Evolutionary conservation across 2,329 filamentous ascomycete species (phyloP).

Genomic region (Stachybotrys elegans): DNA sequence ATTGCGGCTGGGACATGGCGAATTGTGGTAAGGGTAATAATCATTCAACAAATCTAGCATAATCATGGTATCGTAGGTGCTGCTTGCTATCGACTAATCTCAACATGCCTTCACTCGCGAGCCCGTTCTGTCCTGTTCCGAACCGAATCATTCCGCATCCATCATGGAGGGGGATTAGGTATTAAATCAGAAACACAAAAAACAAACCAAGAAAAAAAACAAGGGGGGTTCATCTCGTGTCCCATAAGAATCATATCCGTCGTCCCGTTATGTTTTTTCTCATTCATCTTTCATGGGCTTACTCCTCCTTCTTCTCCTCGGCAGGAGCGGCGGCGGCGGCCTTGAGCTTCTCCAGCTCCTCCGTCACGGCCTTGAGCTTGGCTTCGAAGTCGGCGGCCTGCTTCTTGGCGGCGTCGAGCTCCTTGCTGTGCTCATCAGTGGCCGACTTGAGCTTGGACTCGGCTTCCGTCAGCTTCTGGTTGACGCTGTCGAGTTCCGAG

Average conservation of each 20-base stretch:
- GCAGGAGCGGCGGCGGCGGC: too few relatives aligned
- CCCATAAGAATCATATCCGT: background rate
- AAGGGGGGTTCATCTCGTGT: background rate
- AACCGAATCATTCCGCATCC: background rate
- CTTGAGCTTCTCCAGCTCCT: slow-evolving; percentile 13
- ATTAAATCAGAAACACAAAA: slow-evolving; percentile 5
- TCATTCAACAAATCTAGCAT: too few relatives aligned
- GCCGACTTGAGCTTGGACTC: slow-evolving; percentile 5
- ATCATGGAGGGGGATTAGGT: background rate
- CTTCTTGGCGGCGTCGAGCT: slow-evolving; percentile 2
- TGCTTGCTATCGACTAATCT: background rate
- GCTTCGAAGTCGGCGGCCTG: slow-evolving; percentile 10
- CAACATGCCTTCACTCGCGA: too few relatives aligned
- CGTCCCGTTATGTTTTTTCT: background rate
- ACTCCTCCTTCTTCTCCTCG: background rate
- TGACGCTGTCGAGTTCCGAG: background rate
- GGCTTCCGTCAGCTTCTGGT: slow-evolving; percentile 1
- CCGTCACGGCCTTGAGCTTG: slow-evolving; percentile 17
- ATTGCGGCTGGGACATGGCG: too few relatives aligned
- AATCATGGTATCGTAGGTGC: background rate
- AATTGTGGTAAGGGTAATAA: too few relatives aligned
- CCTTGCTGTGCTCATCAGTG: slow-evolving; percentile 4
- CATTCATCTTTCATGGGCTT: background rate
- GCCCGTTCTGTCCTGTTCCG: too few relatives aligned
- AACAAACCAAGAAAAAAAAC: background rate